A percentile compares a stretch with the other conserved stretches of the same genome.
These are phyloP conservation scores for Meyerozyma guilliermondii DNA, from an alignment of 1,139 yeast species.

Conservation along the genomic window DNA sequence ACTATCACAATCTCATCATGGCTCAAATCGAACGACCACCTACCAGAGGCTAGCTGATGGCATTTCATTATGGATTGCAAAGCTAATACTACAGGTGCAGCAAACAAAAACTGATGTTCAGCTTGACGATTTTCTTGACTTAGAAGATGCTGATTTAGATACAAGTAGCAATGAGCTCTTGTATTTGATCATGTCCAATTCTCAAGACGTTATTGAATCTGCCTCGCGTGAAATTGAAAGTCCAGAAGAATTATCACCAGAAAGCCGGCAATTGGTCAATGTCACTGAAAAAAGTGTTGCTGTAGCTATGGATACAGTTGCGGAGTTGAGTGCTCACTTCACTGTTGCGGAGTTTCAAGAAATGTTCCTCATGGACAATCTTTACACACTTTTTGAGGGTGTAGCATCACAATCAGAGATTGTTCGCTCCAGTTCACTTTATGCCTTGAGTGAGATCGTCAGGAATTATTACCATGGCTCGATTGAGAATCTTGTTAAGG, in stretches of 20 bases:
- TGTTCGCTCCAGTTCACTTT: constrained; percentile 28
- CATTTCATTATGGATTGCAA: neutral
- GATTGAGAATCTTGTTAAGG: constrained; percentile 48
- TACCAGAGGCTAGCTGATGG: neutral
- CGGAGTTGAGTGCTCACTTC: constrained; percentile 19
- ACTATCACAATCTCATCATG: neutral
- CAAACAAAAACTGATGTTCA: neutral
- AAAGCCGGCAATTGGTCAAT: neutral
- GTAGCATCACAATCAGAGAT: constrained; percentile 22
- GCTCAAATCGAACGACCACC: neutral
- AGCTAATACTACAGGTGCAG: neutral
- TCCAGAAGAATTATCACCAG: neutral
- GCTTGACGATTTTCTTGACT: neutral
- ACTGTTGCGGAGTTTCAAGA: constrained; percentile 25
- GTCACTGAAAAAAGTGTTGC: constrained; percentile 20
- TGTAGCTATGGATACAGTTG: constrained; percentile 29
- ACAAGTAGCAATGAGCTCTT: neutral
- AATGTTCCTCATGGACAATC: constrained; percentile 27
- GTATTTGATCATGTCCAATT: neutral
- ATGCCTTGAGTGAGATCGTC: constrained; percentile 36
- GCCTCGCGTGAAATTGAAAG: neutral
- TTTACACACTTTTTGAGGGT: constrained; percentile 32
- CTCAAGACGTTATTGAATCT: neutral
- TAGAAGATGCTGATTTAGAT: neutral
- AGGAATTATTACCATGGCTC: constrained; percentile 52